phyloP scores from a whole-genome alignment of 2,329 filamentous ascomycete genomes.

The Drechslera avenae region DNA sequence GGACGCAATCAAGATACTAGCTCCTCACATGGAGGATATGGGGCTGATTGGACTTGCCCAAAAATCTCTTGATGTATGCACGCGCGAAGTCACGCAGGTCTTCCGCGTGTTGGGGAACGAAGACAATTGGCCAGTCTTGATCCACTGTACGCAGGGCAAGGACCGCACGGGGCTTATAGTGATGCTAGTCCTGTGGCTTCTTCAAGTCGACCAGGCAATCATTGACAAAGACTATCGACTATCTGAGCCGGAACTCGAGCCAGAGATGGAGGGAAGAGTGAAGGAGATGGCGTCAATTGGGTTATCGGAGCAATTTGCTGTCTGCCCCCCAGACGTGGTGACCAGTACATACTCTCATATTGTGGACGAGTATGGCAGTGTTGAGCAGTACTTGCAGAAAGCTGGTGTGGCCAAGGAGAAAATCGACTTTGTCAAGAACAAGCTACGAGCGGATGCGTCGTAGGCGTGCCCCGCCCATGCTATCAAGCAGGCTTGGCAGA shows the following conservation, averaged over 20 bases:
- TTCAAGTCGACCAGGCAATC: constrained; percentile 61
- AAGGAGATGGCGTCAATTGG: constrained; percentile 73
- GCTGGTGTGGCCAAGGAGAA: constrained; percentile 59
- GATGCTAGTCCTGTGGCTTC: constrained; percentile 68
- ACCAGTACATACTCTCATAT: constrained; percentile 63
- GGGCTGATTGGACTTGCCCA: constrained; percentile 73
- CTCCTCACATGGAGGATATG: constrained; percentile 69
- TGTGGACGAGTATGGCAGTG: constrained; percentile 65
- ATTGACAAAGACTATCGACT: constrained; percentile 75
- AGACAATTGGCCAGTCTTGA: constrained; percentile 65
- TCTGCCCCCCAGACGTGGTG: constrained; percentile 70
- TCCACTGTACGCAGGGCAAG: constrained; percentile 91
- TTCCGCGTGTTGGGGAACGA: constrained; percentile 57
- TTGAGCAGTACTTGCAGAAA: constrained; percentile 66
- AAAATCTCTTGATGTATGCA: constrained; percentile 72
- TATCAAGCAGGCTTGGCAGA: constrained; percentile 5
- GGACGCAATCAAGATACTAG: constrained; percentile 72
- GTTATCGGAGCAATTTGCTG: constrained; percentile 69
- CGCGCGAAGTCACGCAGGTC: constrained; percentile 62
- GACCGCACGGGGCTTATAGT: constrained; percentile 79
- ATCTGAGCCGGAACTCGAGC: constrained; percentile 64
- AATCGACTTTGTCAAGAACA: constrained; percentile 41
- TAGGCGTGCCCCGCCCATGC: constrained; percentile 1
- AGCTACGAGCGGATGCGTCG: constrained; percentile 34
- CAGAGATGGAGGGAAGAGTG: constrained; percentile 67